Percentiles rank a stretch among this genome's conserved stretches.
Evolutionary conservation across 441 rosid genomes (phyloP).

Genomic region (Biscutella laevigata): DNA sequence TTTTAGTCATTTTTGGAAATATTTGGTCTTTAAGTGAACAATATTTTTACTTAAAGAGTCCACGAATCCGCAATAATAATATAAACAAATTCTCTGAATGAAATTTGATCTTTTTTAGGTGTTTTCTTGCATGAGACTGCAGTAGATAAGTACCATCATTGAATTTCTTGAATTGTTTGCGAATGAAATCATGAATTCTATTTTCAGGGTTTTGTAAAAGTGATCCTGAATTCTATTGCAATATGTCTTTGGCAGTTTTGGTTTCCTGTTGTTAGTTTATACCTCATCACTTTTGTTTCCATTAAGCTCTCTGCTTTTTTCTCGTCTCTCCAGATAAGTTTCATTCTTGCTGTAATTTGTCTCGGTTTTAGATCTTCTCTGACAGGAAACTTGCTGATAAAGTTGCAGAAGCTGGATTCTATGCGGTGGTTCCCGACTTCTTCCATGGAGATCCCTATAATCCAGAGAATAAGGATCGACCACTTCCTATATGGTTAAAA

Average conservation of each 20-base stretch:
- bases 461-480: slow-evolving; percentile 26
- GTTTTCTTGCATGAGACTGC: neutral
- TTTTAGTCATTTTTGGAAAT: neutral
- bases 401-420: slow-evolving; percentile 59
- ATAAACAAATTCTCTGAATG: neutral
- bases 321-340: neutral
- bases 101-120: neutral
- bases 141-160: neutral
- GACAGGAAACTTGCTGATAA: slow-evolving; percentile 57
- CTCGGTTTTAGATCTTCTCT: neutral
- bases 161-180: neutral
- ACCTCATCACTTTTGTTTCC: neutral
- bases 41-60: neutral
- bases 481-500: slow-evolving; percentile 39
- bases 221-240: neutral
- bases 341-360: neutral
- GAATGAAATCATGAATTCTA: neutral
- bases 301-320: neutral
- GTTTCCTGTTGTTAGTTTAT: neutral
- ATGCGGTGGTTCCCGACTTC: slow-evolving; percentile 61
- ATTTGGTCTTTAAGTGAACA: neutral
- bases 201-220: neutral
- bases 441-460: slow-evolving; percentile 54
- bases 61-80: too few relatives aligned
- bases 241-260: neutral